Conservation (phyloP, 768 basidiomycete species). For the Pholiota conissans region DNA sequence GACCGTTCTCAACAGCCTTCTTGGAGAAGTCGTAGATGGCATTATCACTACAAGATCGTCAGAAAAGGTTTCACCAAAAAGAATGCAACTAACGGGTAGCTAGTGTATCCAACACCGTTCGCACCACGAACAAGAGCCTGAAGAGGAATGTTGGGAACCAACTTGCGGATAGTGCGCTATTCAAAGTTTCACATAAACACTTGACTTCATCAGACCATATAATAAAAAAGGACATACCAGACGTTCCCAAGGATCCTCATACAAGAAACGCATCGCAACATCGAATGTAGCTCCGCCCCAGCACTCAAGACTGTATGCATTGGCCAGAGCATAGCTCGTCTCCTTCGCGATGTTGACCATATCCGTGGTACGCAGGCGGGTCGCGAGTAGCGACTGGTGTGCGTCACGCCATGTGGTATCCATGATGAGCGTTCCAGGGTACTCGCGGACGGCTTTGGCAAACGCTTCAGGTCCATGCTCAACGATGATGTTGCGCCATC, state of each 20-base stretch:
- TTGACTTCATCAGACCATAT: background rate
- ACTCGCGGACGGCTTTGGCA: slow-evolving; percentile 95
- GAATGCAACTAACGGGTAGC: slow-evolving; percentile 76
- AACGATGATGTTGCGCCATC: slow-evolving; percentile 99
- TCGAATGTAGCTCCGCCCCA: slow-evolving; percentile 99
- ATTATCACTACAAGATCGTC: slow-evolving; percentile 67
- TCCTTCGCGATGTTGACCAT: slow-evolving; percentile 99
- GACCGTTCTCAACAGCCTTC: slow-evolving; percentile 98
- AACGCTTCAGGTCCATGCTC: slow-evolving; percentile 98
- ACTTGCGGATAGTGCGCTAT: slow-evolving; percentile 86
- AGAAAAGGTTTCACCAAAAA: background rate
- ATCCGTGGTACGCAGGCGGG: slow-evolving; percentile 92
- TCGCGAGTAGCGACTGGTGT: slow-evolving; percentile 96
- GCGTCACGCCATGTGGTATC: slow-evolving; percentile 99
- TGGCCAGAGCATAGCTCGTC: slow-evolving; percentile 91
- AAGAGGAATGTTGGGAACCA: slow-evolving; percentile 98
- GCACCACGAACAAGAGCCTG: slow-evolving; percentile 98
- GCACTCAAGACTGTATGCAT: slow-evolving; percentile 96
- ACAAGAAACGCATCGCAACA: slow-evolving; percentile 98
- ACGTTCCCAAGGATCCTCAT: slow-evolving; percentile 99
- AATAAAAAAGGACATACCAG: slow-evolving; percentile 50
- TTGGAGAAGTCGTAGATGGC: slow-evolving; percentile 99
- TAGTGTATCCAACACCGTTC: slow-evolving; percentile 98
- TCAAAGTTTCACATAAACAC: background rate
- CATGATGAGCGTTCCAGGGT: slow-evolving; percentile 95